Conservation (phyloP, 306 rosid species). For the Hippophae rhamnoides region DNA sequence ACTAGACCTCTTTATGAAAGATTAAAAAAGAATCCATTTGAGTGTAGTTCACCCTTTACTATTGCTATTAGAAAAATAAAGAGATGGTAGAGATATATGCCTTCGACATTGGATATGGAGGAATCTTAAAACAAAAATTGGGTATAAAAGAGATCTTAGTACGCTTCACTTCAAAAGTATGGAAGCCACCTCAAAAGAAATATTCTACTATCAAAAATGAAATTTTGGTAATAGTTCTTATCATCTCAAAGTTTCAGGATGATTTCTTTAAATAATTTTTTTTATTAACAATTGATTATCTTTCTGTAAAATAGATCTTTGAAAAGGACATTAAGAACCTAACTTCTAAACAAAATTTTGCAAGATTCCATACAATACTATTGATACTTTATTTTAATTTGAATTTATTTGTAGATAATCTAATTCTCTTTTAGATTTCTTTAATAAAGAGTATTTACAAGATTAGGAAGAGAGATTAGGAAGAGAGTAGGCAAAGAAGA, state of each 20-base stretch:
- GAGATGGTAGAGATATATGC: neutral
- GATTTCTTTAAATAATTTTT: neutral
- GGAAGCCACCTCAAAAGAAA: neutral
- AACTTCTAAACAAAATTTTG: neutral
- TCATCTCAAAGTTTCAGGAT: too few species aligned
- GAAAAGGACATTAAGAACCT: too few species aligned
- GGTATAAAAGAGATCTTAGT: neutral
- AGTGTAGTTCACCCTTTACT: neutral
- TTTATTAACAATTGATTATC: too few species aligned
- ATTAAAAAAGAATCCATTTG: neutral
- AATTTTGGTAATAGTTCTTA: too few species aligned
- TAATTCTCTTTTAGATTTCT: neutral
- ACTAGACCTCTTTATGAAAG: neutral
- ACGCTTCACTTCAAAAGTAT: neutral
- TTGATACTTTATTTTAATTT: too few species aligned
- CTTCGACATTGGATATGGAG: neutral
- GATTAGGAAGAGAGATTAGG: too few species aligned
- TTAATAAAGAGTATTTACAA: neutral
- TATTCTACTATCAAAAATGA: too few species aligned
- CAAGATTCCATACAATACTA: neutral
- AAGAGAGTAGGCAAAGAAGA: too few species aligned
- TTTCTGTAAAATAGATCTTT: too few species aligned
- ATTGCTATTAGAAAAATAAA: neutral
- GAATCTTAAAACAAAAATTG: neutral
- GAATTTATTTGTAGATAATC: neutral